phyloP scores from a whole-genome alignment of 345 rosid genomes.

The Luvunga scandens region DNA sequence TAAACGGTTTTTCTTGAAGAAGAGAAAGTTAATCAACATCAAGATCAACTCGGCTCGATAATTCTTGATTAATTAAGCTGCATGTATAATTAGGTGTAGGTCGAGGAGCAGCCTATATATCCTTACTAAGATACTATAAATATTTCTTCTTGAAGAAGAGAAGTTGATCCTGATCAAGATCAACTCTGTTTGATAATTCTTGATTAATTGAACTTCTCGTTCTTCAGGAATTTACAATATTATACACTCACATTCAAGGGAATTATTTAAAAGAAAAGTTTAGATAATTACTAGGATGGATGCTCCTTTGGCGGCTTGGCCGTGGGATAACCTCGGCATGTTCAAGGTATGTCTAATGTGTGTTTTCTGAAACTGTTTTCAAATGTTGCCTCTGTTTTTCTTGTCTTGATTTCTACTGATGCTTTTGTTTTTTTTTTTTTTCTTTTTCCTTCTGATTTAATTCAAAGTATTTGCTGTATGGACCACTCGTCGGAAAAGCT shows the following conservation, averaged over 20 bases:
- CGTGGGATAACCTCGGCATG: slow-evolving; percentile 78
- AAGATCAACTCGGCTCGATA: not conserved
- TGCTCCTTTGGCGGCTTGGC: slow-evolving; percentile 73
- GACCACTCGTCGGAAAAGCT: slow-evolving; percentile 64
- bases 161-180: not conserved
- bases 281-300: slow-evolving; percentile 35
- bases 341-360: slow-evolving; percentile 54
- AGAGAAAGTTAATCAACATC: not conserved
- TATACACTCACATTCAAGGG: not conserved
- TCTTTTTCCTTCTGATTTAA: not conserved
- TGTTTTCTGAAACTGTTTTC: not conserved
- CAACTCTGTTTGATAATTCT: not conserved
- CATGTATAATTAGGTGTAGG: too few species aligned
- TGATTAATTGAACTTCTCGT: not conserved
- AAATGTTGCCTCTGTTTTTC: not conserved
- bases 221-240: not conserved
- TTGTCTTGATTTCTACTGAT: slow-evolving; percentile 3
- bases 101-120: too few species aligned
- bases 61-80: too few species aligned
- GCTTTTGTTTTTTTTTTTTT: not conserved
- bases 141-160: too few species aligned
- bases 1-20: not conserved
- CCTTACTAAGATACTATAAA: too few species aligned
- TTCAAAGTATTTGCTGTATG: slow-evolving; percentile 71
- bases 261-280: not conserved